Evolutionary conservation across 495 filamentous ascomycete genomes (phyloP), one percentile per base, ranked within the genome.

Genomic region (Chaetomium fimeti): DNA sequence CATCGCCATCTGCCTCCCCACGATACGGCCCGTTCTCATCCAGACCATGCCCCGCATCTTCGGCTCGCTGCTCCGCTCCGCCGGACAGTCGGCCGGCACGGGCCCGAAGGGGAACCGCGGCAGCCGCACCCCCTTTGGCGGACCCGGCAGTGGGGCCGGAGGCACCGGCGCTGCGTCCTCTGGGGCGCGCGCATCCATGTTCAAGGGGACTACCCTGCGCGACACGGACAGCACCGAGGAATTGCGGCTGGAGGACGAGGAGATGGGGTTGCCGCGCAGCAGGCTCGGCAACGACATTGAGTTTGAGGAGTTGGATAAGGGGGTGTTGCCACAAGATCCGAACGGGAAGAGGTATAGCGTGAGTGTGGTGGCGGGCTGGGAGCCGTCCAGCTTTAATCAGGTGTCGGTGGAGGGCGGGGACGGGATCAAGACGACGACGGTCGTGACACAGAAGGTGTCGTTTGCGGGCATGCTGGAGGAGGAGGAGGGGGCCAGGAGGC

Each of bases 1-100:
- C 47, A 80, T 85, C 63, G 82, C 80, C 70, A 77, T 81, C 57
- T 83, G 76, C 65, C 80, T 85, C 20, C 80, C 83, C 18, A 79
- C 77, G 38, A 76, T 81, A 1, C 73, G 79, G 4, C 78, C 82
- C 22, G 66, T 84, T n/a, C 62, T 73, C 45, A 15, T 68, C 42
- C 55, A 53, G 20, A 49, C 38, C 29, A 63, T 72, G 63, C 70
- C 68, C 5, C 49, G 69, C 52, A 6, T 68, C 11, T 71, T 71
- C 36, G 66, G 63, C 25, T 54, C 62, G 1, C 20, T 66, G 42
- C 51, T 66, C 11, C 49, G 52, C 27, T 66, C 64, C 25, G 24
- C 12, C 29, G 28, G 53, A 16, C 54, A 43, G 8, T 52, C 54
- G 5, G 48, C 18, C 27, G 18, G 29, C 38, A 48, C 25, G 16